Percentiles rank a stretch among this genome's conserved stretches.
Conservation (phyloP, 1,284 basidiomycete species). For the Fomitopsis schrenkii region DNA sequence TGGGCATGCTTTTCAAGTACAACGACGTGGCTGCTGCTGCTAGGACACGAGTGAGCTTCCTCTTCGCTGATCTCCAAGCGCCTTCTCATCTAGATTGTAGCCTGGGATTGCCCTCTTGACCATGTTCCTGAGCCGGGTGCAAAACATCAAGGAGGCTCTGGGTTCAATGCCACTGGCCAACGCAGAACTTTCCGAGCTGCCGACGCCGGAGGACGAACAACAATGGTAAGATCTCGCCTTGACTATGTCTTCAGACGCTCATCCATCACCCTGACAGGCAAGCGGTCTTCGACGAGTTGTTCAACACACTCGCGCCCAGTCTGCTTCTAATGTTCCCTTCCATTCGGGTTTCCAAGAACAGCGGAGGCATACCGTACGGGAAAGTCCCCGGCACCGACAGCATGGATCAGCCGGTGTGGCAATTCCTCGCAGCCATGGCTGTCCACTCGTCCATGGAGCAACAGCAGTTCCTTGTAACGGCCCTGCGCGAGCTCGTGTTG, state of each 20-base stretch:
- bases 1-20: constrained; percentile 82
- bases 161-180: constrained; percentile 28
- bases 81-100: constrained; percentile 33
- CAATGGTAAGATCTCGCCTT: constrained; percentile 55
- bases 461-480: constrained; percentile 83
- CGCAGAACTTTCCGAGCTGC: constrained; percentile 48
- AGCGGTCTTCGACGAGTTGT: constrained; percentile 81
- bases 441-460: constrained; percentile 82
- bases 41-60: constrained; percentile 59
- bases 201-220: constrained; percentile 71
- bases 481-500: constrained; percentile 88
- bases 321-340: constrained; percentile 88
- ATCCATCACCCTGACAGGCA: constrained; percentile 47
- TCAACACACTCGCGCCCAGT: constrained; percentile 73
- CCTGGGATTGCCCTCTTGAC: constrained; percentile 93
- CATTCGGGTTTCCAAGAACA: constrained; percentile 58
- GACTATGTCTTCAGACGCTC: background rate
- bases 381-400: constrained; percentile 50
- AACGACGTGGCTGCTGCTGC: constrained; percentile 75
- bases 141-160: constrained; percentile 80
- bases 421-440: constrained; percentile 87
- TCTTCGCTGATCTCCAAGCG: background rate
- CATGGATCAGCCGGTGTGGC: constrained; percentile 90
- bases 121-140: constrained; percentile 88
- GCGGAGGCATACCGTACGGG: constrained; percentile 27